Evolutionary conservation across 2,329 filamentous ascomycete genomes (phyloP), one percentile per base, ranked within the genome.

Genomic region (Neofusicoccum kwambonambiense): DNA sequence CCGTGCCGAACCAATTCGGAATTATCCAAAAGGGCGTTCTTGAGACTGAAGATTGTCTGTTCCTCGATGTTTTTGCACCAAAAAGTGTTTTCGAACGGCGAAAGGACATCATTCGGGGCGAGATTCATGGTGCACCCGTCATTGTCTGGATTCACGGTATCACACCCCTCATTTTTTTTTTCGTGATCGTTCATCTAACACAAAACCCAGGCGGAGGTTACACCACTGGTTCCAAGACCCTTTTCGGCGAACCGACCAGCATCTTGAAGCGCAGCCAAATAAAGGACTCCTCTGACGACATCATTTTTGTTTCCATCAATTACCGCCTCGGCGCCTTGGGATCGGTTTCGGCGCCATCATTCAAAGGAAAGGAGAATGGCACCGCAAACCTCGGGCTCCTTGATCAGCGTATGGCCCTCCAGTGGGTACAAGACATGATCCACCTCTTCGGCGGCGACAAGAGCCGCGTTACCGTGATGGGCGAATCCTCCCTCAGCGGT

Each of bases 381-480:
- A 77, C 76, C 3, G 74, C 81, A 2, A 86, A 86, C 68, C 79
- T 78, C 4, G 82, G 76, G 1, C 71, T 84, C 0, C 74, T 78
- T 54, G 83, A 85, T 60, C 83, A 86, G 69, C 76, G 80, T 11
- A 73, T 83, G 17, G 82, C 82, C 39, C 72, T 87, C 8, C 74
- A 84, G 68, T 87, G 84, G 84, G 78, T 86, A 4, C 77, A 82
- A 49, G 70, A 80, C 31, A 75, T 84, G 64, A 84, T 86, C 64
- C 71, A 79, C 51, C 71, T 79, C 1, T 86, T 86, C 68, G 83
- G 84, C 3, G 84, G 84, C 6, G 81, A 86, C 69, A 72, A 78
- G 4, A 70, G 75, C 3, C 75, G 76, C 7, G 78, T 86, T 42
- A 84, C 82, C 0, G 73, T 83, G 78, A 2, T 22, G 72, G 80